Percentiles rank a stretch among this genome's conserved stretches.
phyloP scores from a whole-genome alignment of 2,329 filamentous ascomycete genomes.

The Onygenales sp. region DNA sequence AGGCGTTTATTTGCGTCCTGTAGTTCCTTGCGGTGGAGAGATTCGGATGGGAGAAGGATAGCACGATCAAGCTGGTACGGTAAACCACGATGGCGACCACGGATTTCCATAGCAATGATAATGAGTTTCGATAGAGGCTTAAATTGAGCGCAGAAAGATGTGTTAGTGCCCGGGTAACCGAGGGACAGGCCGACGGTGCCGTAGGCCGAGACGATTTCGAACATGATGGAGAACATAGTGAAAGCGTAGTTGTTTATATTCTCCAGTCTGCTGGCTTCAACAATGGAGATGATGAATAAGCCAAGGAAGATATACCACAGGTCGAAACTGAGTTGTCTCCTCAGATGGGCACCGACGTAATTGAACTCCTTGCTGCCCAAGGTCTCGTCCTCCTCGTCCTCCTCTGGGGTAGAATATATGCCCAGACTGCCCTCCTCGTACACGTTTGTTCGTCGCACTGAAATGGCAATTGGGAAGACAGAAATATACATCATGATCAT shows the following conservation, averaged over 20 bases:
- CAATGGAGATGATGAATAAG: constrained; percentile 83
- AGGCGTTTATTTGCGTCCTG: constrained; percentile 40
- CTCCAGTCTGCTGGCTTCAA: constrained; percentile 66
- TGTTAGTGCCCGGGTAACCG: constrained; percentile 65
- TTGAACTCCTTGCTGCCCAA: constrained; percentile 55
- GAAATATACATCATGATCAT: constrained; percentile 99
- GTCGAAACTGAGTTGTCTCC: constrained; percentile 90
- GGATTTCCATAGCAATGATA: constrained; percentile 58
- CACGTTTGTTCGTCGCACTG: constrained; percentile 85
- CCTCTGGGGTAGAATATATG: constrained; percentile 62
- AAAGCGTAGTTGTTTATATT: constrained; percentile 50
- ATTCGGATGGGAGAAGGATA: constrained; percentile 57
- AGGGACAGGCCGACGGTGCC: constrained; percentile 89
- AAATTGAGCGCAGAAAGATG: constrained; percentile 78
- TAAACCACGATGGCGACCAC: constrained; percentile 55
- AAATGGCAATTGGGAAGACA: constrained; percentile 92
- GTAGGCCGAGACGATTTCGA: constrained; percentile 83
- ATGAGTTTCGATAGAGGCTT: constrained; percentile 57
- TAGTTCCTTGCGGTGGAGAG: constrained; percentile 52
- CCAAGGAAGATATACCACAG: constrained; percentile 95
- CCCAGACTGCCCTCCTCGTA: constrained; percentile 72
- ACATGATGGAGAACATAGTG: constrained; percentile 60
- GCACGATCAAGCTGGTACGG: constrained; percentile 61
- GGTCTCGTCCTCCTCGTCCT: constrained; percentile 41
- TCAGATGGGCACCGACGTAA: constrained; percentile 85